These are phyloP conservation scores for Botrytis deweyae DNA, from an alignment of 2,329 filamentous ascomycete genomes.

Conservation along the genomic window DNA sequence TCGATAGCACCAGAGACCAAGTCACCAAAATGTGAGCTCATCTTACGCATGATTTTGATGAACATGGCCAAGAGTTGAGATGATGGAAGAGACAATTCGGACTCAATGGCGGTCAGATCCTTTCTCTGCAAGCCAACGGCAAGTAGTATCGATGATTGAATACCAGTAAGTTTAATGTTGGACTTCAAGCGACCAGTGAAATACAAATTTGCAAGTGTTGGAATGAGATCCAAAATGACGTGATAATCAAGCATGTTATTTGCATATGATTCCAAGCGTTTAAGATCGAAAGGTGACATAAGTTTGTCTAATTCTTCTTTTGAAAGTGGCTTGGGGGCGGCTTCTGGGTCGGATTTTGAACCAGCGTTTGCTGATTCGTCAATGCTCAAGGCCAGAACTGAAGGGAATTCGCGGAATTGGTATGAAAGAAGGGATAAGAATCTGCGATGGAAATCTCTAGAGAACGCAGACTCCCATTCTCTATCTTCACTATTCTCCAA, in stretches of 20 bases:
- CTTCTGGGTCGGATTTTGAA: slow-evolving; percentile 62
- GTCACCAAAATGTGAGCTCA: slow-evolving; percentile 72
- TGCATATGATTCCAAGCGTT: slow-evolving; percentile 90
- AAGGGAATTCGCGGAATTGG: slow-evolving; percentile 81
- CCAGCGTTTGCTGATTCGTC: slow-evolving; percentile 80
- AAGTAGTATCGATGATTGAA: slow-evolving; percentile 86
- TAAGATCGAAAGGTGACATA: slow-evolving; percentile 90
- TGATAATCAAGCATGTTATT: slow-evolving; percentile 98
- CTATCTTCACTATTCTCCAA: slow-evolving; percentile 66
- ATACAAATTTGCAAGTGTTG: slow-evolving; percentile 76
- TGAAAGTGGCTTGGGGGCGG: slow-evolving; percentile 56
- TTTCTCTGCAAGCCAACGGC: slow-evolving; percentile 90
- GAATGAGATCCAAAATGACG: slow-evolving; percentile 90
- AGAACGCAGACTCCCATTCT: slow-evolving; percentile 86
- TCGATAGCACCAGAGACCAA: slow-evolving; percentile 74
- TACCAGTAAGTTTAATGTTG: slow-evolving; percentile 69
- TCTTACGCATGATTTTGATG: slow-evolving; percentile 90
- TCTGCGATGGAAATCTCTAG: slow-evolving; percentile 90
- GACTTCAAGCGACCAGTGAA: slow-evolving; percentile 74
- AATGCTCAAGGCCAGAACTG: slow-evolving; percentile 77
- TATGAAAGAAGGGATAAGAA: slow-evolving; percentile 89
- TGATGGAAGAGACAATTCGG: slow-evolving; percentile 70
- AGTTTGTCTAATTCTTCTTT: slow-evolving; percentile 74
- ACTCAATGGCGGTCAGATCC: slow-evolving; percentile 74
- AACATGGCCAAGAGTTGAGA: slow-evolving; percentile 94